Conservation (phyloP, 2,329 filamentous ascomycete species). For the Apiospora aurea region DNA sequence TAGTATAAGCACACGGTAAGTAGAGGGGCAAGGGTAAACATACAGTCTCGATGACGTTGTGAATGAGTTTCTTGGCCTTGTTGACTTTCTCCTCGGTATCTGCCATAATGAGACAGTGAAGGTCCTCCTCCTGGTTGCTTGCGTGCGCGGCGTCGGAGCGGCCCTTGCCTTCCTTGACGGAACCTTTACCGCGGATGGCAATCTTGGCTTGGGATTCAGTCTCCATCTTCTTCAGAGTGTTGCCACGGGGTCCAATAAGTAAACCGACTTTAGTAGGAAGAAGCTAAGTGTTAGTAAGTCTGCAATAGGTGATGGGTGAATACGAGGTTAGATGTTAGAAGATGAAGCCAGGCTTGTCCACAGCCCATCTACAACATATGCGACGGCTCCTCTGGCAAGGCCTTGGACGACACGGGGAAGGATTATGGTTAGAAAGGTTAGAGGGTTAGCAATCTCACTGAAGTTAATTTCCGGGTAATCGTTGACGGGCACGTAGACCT, state of each 20-base stretch:
- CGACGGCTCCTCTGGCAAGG: conserved; percentile 53
- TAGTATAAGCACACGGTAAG: conserved; percentile 30
- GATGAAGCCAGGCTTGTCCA: conserved; percentile 37
- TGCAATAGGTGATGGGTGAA: conserved; percentile 30
- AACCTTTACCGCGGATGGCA: conserved; percentile 98
- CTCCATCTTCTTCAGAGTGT: conserved; percentile 99
- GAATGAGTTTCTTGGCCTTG: conserved; percentile 97
- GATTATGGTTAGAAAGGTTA: conserved; percentile 74
- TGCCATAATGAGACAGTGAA: conserved; percentile 99
- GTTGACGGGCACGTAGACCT: conserved; percentile 99
- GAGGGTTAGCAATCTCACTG: conserved; percentile 99
- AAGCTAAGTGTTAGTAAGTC: conserved; percentile 90
- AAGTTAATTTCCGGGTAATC: conserved; percentile 99
- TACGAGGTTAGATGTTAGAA: conserved; percentile 44
- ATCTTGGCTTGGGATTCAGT: conserved; percentile 97
- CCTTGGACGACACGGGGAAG: conserved; percentile 49
- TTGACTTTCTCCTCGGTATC: conserved; percentile 99
- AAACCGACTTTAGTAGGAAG: conserved; percentile 93
- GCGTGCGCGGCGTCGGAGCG: conserved; percentile 98
- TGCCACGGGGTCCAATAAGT: conserved; percentile 99
- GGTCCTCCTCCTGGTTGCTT: conserved; percentile 99
- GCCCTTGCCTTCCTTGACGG: conserved; percentile 99
- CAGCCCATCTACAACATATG: conserved; percentile 41
- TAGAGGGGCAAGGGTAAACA: conserved; percentile 47
- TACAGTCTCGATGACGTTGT: conserved; percentile 98